Evolutionary conservation across 768 basidiomycete species (phyloP).

Genomic region (Podaxis sp.): DNA sequence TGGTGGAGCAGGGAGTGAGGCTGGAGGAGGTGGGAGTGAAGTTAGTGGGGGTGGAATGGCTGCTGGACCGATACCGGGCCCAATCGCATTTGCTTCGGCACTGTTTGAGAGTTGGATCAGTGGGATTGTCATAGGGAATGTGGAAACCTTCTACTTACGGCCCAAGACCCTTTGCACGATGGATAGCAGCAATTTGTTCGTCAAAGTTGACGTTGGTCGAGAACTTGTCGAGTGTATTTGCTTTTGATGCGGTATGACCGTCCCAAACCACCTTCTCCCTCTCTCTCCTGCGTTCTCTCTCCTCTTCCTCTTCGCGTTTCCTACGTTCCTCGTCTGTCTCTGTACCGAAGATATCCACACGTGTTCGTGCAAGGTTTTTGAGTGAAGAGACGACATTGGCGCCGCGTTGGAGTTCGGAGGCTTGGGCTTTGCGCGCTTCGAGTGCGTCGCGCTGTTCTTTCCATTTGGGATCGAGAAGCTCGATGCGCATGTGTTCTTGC

Average conservation of each 20-base stretch:
- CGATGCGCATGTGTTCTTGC: slow-evolving; percentile 98
- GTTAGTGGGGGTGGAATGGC: slow-evolving; percentile 70
- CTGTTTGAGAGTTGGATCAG: slow-evolving; percentile 30
- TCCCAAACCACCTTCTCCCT: slow-evolving; percentile 98
- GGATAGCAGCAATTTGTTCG: slow-evolving; percentile 97
- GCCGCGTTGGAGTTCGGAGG: slow-evolving; percentile 83
- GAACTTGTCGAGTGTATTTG: slow-evolving; percentile 89
- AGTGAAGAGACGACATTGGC: slow-evolving; percentile 95
- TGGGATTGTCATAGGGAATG: slow-evolving; percentile 14
- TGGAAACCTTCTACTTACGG: slow-evolving; percentile 52
- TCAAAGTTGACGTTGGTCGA: slow-evolving; percentile 93
- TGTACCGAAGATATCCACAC: slow-evolving; percentile 96
- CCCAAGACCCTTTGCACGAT: slow-evolving; percentile 87
- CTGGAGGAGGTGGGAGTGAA: slow-evolving; percentile 64
- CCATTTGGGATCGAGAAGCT: slow-evolving; percentile 96
- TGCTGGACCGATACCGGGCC: slow-evolving; percentile 84
- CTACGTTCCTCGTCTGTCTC: slow-evolving; percentile 91
- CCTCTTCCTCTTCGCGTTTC: slow-evolving; percentile 84
- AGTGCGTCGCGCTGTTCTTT: slow-evolving; percentile 90
- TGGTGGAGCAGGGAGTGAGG: slow-evolving; percentile 74
- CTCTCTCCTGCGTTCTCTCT: slow-evolving; percentile 78
- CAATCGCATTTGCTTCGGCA: slow-evolving; percentile 78
- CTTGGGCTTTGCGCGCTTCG: slow-evolving; percentile 88
- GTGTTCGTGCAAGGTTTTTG: slow-evolving; percentile 89
- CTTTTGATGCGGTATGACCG: slow-evolving; percentile 94